These are phyloP conservation scores for Metarhizium sp. DNA, from an alignment of 2,329 filamentous ascomycete species.

Conservation along the genomic window DNA sequence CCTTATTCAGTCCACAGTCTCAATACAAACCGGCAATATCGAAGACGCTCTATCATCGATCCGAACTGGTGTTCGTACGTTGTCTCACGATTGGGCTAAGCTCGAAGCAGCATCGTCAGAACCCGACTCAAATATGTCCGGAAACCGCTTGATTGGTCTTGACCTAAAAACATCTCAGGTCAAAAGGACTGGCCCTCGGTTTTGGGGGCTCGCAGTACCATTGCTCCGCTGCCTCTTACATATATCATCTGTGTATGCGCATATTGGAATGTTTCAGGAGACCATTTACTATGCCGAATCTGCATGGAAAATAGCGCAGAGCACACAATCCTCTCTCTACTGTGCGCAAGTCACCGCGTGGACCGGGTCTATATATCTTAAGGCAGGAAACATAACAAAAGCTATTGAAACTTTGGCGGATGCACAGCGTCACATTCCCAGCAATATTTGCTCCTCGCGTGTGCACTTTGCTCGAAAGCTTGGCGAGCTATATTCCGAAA, in stretches of 20 bases:
- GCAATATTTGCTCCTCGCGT: slow-evolving; percentile 25
- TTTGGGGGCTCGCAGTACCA: slow-evolving; percentile 71
- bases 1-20: slow-evolving; percentile 55
- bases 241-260: slow-evolving; percentile 68
- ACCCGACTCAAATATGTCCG: slow-evolving; percentile 19
- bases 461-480: slow-evolving; percentile 43
- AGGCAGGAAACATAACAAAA: slow-evolving; percentile 49
- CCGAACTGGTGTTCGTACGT: slow-evolving; percentile 45
- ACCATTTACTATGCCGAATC: slow-evolving; percentile 83
- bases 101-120: slow-evolving; percentile 28
- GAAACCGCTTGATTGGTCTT: slow-evolving; percentile 17
- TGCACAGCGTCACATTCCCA: slow-evolving; percentile 41
- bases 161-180: slow-evolving; percentile 13
- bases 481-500: slow-evolving; percentile 44
- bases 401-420: slow-evolving; percentile 46
- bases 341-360: slow-evolving; percentile 44
- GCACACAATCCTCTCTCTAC: slow-evolving; percentile 53
- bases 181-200: slow-evolving; percentile 42
- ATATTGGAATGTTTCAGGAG: slow-evolving; percentile 80
- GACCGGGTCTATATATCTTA: slow-evolving; percentile 45
- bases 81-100: slow-evolving; percentile 47
- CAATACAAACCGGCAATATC: slow-evolving; percentile 51
- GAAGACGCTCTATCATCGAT: slow-evolving; percentile 49
- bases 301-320: slow-evolving; percentile 65
- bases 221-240: slow-evolving; percentile 64